phyloP scores from a whole-genome alignment of 176 grass and related monocot species.

The Phragmites australis region DNA sequence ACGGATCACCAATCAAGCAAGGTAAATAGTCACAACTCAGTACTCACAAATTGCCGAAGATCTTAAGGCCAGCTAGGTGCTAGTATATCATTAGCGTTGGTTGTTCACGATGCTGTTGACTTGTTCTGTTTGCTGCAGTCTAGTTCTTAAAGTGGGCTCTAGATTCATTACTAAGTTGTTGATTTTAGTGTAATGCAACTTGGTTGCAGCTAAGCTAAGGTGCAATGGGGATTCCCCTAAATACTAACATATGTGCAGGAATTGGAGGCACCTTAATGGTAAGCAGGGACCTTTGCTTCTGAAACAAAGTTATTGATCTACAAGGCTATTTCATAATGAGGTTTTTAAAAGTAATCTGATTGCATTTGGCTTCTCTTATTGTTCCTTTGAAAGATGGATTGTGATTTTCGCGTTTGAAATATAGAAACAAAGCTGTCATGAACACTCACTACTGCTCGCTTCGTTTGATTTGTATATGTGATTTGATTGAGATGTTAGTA shows the following conservation, averaged over 20 bases:
- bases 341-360: not conserved
- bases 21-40: slow-evolving; percentile 22
- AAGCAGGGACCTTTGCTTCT: not conserved
- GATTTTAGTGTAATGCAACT: not conserved
- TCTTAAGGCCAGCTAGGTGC: not conserved
- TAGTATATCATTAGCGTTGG: not conserved
- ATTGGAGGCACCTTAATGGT: not conserved
- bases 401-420: not conserved
- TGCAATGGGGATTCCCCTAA: not conserved
- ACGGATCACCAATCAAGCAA: not conserved
- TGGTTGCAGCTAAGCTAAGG: not conserved
- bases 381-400: not conserved
- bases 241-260: not conserved
- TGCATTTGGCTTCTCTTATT: not conserved
- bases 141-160: not conserved
- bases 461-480: not conserved
- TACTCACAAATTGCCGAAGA: not conserved
- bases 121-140: slow-evolving; percentile 1
- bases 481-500: not conserved
- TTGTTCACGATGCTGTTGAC: not conserved
- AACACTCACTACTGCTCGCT: not conserved
- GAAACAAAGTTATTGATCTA: not conserved
- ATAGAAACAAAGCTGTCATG: not conserved
- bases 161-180: not conserved
- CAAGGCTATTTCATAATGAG: not conserved